These are phyloP conservation scores for Chaetomium globosum DNA, from an alignment of 2,329 filamentous ascomycete species.

Conservation along the genomic window DNA sequence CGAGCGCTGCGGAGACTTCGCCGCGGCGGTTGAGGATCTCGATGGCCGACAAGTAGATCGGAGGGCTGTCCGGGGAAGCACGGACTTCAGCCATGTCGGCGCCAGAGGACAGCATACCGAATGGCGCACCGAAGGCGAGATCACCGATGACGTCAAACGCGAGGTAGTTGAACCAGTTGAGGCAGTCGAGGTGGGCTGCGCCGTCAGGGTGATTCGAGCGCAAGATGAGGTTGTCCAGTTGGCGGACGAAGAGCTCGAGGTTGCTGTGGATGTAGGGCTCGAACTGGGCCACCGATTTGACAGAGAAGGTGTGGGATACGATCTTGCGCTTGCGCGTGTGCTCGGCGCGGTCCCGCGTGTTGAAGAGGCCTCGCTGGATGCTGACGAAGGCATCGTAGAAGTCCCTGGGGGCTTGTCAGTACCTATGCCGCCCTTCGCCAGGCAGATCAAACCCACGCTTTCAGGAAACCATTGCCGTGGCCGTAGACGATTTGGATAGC, in stretches of 20 bases:
- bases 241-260: slow-evolving; percentile 69
- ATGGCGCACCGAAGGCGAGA: slow-evolving; percentile 73
- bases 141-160: slow-evolving; percentile 59
- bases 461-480: slow-evolving; percentile 74
- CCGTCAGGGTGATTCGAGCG: slow-evolving; percentile 51
- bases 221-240: slow-evolving; percentile 67
- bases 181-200: slow-evolving; percentile 68
- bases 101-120: slow-evolving; percentile 79
- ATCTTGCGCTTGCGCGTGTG: slow-evolving; percentile 89
- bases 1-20: slow-evolving; percentile 80
- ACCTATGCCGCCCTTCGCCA: neutral
- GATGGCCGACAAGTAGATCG: slow-evolving; percentile 75
- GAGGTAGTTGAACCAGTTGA: slow-evolving; percentile 77
- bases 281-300: slow-evolving; percentile 79
- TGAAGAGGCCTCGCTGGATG: slow-evolving; percentile 84
- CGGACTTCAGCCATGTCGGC: slow-evolving; percentile 76
- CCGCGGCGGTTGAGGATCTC: slow-evolving; percentile 86
- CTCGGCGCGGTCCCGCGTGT: slow-evolving; percentile 78
- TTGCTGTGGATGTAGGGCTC: slow-evolving; percentile 87
- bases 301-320: slow-evolving; percentile 81
- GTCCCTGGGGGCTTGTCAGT: slow-evolving; percentile 53
- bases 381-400: slow-evolving; percentile 94
- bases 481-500: slow-evolving; percentile 79
- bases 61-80: slow-evolving; percentile 59
- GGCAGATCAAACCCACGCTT: slow-evolving; percentile 54